phyloP scores from a whole-genome alignment of 352 stramenopile species.

The Pythium utonaiense region DNA sequence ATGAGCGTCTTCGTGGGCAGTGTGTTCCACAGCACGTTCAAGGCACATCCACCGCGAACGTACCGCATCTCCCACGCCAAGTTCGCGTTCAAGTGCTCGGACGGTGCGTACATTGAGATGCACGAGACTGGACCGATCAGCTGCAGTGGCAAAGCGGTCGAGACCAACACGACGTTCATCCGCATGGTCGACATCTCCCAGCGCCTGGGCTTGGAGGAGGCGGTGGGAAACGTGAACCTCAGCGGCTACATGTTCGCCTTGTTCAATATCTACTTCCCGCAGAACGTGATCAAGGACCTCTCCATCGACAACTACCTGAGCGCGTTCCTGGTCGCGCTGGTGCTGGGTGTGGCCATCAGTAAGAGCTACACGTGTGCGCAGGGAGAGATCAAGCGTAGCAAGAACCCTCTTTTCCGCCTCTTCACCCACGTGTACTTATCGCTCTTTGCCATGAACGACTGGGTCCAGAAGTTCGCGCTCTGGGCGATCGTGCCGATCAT shows the following conservation, averaged over 20 bases:
- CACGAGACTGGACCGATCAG: slow-evolving; percentile 20
- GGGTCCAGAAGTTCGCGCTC: slow-evolving; percentile 48
- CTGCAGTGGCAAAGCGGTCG: slow-evolving; percentile 32
- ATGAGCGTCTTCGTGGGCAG: slow-evolving; percentile 21
- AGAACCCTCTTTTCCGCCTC: slow-evolving; percentile 54
- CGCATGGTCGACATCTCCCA: slow-evolving; percentile 41
- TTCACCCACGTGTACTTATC: slow-evolving; percentile 59
- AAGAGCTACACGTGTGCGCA: slow-evolving; percentile 32
- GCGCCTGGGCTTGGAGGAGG: slow-evolving; percentile 38
- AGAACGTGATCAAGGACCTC: slow-evolving; percentile 45
- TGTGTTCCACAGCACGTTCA: slow-evolving; percentile 27
- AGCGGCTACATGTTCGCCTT: slow-evolving; percentile 45
- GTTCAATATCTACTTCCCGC: slow-evolving; percentile 40
- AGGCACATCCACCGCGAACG: slow-evolving; percentile 15
- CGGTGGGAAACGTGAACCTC: slow-evolving; percentile 36
- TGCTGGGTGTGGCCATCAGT: slow-evolving; percentile 43
- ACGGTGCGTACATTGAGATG: slow-evolving; percentile 45
- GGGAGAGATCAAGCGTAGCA: slow-evolving; percentile 30
- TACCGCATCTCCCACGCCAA: slow-evolving; percentile 30
- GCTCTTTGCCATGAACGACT: slow-evolving; percentile 55
- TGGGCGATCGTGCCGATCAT: slow-evolving; percentile 46
- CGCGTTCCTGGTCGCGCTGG: slow-evolving; percentile 43
- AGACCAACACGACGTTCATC: slow-evolving; percentile 49
- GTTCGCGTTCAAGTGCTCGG: slow-evolving; percentile 61
- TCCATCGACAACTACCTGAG: slow-evolving; percentile 40